Conservation (phyloP, 306 rosid genomes). For the Quercus gilva region DNA sequence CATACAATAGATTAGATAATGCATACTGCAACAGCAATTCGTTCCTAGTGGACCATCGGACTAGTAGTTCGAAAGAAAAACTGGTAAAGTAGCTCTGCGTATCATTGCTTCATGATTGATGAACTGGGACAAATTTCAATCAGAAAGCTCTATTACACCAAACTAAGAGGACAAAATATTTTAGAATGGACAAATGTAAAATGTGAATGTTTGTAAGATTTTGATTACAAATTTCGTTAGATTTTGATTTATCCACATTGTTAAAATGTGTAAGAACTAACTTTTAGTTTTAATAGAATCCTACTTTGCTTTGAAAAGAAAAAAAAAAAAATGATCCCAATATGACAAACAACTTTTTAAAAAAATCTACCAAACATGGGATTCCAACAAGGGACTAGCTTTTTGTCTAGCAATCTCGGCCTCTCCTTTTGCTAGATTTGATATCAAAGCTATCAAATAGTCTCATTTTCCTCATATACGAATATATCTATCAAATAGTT, state of each 20-base stretch:
- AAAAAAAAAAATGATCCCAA: too few relatives aligned
- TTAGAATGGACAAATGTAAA: background rate
- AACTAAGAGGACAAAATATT: conserved; percentile 23
- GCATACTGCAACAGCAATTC: too few relatives aligned
- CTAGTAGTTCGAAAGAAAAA: too few relatives aligned
- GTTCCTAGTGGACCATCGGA: too few relatives aligned
- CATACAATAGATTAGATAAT: too few relatives aligned
- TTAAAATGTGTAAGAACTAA: too few relatives aligned
- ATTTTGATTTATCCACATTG: too few relatives aligned
- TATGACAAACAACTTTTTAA: conserved; percentile 24
- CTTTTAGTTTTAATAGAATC: too few relatives aligned
- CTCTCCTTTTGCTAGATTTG: background rate
- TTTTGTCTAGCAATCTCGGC: conserved; percentile 7
- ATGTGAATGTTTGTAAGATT: background rate
- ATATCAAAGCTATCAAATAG: background rate
- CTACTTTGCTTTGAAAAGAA: too few relatives aligned
- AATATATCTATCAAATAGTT: background rate
- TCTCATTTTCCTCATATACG: background rate
- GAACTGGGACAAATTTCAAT: conserved; percentile 15
- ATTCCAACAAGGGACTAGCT: conserved; percentile 18
- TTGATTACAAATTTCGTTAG: too few relatives aligned
- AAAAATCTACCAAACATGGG: conserved; percentile 29
- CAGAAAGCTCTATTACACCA: conserved; percentile 8
- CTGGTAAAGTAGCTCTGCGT: background rate
- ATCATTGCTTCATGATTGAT: conserved; percentile 33